phyloP scores from a whole-genome alignment of 1,284 basidiomycete species.

The Bjerkandera adusta region DNA sequence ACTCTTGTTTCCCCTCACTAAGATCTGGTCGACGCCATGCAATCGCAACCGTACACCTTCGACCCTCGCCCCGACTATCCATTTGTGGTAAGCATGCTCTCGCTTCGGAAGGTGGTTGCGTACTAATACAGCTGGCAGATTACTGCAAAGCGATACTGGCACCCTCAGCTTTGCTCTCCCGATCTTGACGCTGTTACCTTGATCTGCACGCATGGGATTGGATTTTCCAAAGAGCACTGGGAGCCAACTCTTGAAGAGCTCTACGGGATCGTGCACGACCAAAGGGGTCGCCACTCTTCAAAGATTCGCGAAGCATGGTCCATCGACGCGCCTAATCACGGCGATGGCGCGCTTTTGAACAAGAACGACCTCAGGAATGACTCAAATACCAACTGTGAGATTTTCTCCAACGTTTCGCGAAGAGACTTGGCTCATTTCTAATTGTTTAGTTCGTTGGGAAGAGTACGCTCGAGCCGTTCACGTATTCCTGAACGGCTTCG shows the following conservation, averaged over 20 bases:
- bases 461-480: constrained; percentile 36
- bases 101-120: too few relatives aligned
- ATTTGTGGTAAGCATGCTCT: constrained; percentile 33
- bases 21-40: too few relatives aligned
- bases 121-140: constrained; percentile 9
- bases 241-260: constrained; percentile 52
- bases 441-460: too few relatives aligned
- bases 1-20: too few relatives aligned
- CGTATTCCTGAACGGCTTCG: constrained; percentile 32
- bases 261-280: too few relatives aligned
- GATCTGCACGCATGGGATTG: constrained; percentile 49
- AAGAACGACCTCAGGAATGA: constrained; percentile 39
- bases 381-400: too few relatives aligned
- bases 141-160: constrained; percentile 49
- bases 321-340: constrained; percentile 55
- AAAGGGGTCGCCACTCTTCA: too few relatives aligned
- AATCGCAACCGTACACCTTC: constrained; percentile 44
- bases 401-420: too few relatives aligned
- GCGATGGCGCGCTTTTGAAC: constrained; percentile 49
- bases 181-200: constrained; percentile 45
- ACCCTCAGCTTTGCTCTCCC: constrained; percentile 29
- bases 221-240: constrained; percentile 57
- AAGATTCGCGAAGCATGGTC: constrained; percentile 51
- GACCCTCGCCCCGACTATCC: constrained; percentile 53
- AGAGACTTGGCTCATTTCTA: too few relatives aligned